Base-by-base conservation (phyloP, 305 asterid genomes). In the Coffea humblotiana region DNA sequence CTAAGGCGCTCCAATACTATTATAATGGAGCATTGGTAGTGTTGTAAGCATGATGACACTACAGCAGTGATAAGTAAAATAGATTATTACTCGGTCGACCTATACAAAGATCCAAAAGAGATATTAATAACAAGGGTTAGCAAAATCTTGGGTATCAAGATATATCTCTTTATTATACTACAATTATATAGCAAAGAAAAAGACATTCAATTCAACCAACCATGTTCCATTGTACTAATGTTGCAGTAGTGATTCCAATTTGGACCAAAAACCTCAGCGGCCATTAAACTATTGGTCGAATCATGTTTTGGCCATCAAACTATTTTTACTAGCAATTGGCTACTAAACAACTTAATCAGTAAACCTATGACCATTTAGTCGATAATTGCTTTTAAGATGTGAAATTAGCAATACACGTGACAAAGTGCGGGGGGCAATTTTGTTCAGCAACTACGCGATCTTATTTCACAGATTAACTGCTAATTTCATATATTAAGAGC, bases 1-100 rank as follows among this genome's bases (percentile, higher is more conserved):
- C 72, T 32, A 68, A 13, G 58, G 18, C 25, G 47, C 51, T 48
- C 49, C 6, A 48, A 29, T 76, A 32, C 32, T 32, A 64, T 47
- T 64, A 18, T 65, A 77, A 63, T 76, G 21, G 21, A 49, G 51
- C 0, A 32, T 48, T 49, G 19, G 58, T 23, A 32, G 12, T 70
- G 18, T 68, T 68, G 75, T 71, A 60, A 71, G 60, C 60, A 47
- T 71, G 75, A 71, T 71, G 75, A 3, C 1, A 71, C 2, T 32
- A 32, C 16, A 3, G 37, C 52, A 23, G 75, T 48, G 47, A 14
- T 6, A 45, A 71, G 23, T 48, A 13, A 21, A 10, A 71, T 71
- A 45, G 40, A 12, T 29, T 25, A 29, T 2, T 32, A 14, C 71
- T 29, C 15, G 23, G 10, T 66, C 23, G 45, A 66, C 23, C 19